These are phyloP conservation scores for Gonapodya prolifera DNA, from an alignment of 192 early-diverging fungal genomes.

Conservation along the genomic window DNA sequence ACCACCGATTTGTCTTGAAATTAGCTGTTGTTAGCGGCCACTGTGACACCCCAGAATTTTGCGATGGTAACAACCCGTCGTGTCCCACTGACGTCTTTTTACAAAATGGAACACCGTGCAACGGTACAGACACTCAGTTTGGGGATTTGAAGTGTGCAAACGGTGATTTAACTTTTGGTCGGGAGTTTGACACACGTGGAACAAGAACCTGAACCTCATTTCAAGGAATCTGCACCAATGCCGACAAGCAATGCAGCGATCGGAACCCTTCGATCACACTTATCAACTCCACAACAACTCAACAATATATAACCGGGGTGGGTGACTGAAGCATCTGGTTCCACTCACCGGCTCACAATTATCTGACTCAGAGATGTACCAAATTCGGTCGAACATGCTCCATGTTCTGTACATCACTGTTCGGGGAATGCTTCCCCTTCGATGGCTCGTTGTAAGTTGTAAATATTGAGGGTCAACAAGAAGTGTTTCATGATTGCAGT, in stretches of 20 bases:
- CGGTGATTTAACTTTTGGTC: background rate
- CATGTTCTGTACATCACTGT: background rate
- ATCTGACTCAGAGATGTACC: background rate
- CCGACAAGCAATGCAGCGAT: background rate
- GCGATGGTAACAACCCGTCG: background rate
- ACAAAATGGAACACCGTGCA: background rate
- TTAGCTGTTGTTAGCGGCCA: background rate
- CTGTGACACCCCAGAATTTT: background rate
- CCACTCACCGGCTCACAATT: background rate
- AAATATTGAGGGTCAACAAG: background rate
- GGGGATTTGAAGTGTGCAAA: background rate
- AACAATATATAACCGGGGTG: background rate
- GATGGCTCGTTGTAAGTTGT: background rate
- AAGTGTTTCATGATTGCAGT: background rate
- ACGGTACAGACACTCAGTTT: background rate
- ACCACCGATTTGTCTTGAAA: background rate
- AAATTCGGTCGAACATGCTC: constrained; percentile 1
- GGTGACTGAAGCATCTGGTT: too few relatives aligned
- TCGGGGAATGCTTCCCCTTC: constrained; percentile 2
- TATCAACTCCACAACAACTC: background rate
- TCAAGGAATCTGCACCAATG: background rate
- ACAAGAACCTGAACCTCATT: background rate
- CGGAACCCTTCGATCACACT: background rate
- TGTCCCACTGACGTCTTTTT: background rate
- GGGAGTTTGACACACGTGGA: background rate